Evolutionary conservation across 257 asterid species (phyloP), one percentile per base, ranked within the genome.

Genomic region (Cordia subcordata): DNA sequence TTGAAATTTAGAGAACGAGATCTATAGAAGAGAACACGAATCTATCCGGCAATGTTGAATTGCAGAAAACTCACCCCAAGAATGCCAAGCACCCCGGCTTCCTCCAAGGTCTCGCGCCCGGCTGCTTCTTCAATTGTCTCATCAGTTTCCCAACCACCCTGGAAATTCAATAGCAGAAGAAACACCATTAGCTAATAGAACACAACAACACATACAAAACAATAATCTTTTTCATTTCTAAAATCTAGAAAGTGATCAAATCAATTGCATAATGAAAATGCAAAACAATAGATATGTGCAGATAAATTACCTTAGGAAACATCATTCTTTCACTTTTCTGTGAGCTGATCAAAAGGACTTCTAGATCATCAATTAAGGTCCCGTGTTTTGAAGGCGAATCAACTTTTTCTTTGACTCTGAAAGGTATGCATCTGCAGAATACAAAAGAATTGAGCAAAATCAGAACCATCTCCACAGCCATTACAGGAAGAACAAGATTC

Each of bases 131-230:
- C 82, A 68, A 85, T 80, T 53, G 87, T 69, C 65, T 85, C 98
- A 66, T 90, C 98, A 23, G 75, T 81, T 81, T 90, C 98, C 98
- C 98, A 90, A 65, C 98, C 95, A 74, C 98, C 98, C 86, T 81
- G 74, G 62, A 22, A 50, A 68, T 57, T 45, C 33, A 35, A 49
- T 64, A 11, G 42, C 67, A 72, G 20, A 67, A 57, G 20, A 56
- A 57, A 61, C 53, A 72, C 75, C 58, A 71, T 72, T 53, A 79
- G 46, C 16, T 0, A 45, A 45, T 14, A 55, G 21, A 12, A 40
- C 21, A 6, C 35, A 63, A 22, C 15, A 8, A 49, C 10, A 49
- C n/a, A n/a, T n/a, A n/a, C n/a, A n/a, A n/a, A n/a, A n/a, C n/a
- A n/a, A n/a, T n/a, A n/a, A n/a, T n/a, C n/a, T n/a, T n/a, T n/a